Base-by-base conservation (phyloP, 257 asterid species). In the Ajuga chamaepitys region DNA sequence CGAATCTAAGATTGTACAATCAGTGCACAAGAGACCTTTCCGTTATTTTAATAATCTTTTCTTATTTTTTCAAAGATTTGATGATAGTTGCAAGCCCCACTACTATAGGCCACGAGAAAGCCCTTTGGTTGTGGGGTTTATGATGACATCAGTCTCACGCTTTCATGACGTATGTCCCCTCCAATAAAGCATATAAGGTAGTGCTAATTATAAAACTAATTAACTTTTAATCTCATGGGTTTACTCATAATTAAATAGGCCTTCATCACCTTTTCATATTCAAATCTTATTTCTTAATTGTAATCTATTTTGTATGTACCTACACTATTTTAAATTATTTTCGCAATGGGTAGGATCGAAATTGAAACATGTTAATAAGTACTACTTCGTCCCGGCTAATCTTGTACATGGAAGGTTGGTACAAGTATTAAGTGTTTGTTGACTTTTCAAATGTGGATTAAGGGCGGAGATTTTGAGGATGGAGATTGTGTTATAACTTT, bases 111-210 rank as follows among this genome's bases (percentile, higher is more conserved):
- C 81, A 78, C 80, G 77, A 72, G 75, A 72, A 26, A 52, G 62
- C 41, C 68, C 42, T 61, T 35, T 53, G 64, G 37, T 66, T 77
- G 74, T 77, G 85, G 82, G 75, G 82, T 67, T 74, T 62, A 77
- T 79, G 58, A 87, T 90, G 92, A 87, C 89, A 83, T 85, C 85
- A 85, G 30, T 71, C 79, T 61, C 83, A 90, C 88, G 95, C 79
- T 72, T 64, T 63, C 80, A 67, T 84, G 95, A 87, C 97, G 90
- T 78, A 46, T 71, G 57, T 70, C 68, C 68, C 58, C 77, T 22
- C 58, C 62, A 52, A 56, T 53, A 12, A 62, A 62, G 44, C 52
- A 53, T 25, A 25, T 53, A 10, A 12, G n/a, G 0, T 71, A 62
- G 45, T 66, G 72, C 68, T 55, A 37, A 62, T 64, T 64, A 24